Evolutionary conservation across 495 filamentous ascomycete genomes (phyloP).

Genomic region (Aspergillus incahuasiensis): DNA sequence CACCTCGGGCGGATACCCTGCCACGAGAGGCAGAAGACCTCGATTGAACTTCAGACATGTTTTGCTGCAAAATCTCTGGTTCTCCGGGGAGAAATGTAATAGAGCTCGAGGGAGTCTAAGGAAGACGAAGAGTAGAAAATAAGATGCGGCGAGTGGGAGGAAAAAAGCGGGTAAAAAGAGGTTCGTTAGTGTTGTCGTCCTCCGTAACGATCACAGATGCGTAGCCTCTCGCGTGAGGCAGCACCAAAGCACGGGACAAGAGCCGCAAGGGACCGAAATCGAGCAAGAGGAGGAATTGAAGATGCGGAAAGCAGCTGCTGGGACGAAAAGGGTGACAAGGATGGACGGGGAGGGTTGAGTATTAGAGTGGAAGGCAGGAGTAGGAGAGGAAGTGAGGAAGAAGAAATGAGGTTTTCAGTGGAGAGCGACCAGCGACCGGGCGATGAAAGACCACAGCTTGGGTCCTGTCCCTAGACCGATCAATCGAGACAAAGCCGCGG

Average conservation of each 20-base stretch:
- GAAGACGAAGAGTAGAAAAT: constrained; percentile 33
- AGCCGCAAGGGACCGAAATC: constrained; percentile 25
- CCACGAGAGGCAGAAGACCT: constrained; percentile 72
- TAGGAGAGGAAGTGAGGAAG: constrained; percentile 7
- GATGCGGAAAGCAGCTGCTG: constrained; percentile 20
- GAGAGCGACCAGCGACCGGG: constrained; percentile 5
- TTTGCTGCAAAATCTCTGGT: constrained; percentile 22
- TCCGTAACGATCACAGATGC: constrained; percentile 24
- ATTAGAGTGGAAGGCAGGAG: constrained; percentile 6
- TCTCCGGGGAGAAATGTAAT: constrained; percentile 33
- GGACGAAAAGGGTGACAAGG: constrained; percentile 5
- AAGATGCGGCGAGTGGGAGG: constrained; percentile 28
- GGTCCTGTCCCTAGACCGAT: not conserved
- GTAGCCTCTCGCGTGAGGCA: constrained; percentile 42
- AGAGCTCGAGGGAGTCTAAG: constrained; percentile 31
- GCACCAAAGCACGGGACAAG: constrained; percentile 35
- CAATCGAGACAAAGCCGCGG: not conserved
- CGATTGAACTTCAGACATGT: constrained; percentile 91
- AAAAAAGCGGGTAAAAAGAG: constrained; percentile 28
- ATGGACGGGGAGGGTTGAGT: constrained; percentile 2
- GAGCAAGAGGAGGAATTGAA: constrained; percentile 10
- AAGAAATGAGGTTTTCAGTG: constrained; percentile 14
- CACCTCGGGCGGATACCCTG: constrained; percentile 75
- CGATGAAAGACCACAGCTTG: constrained; percentile 2
- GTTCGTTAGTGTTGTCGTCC: constrained; percentile 19